Evolutionary conservation across 805 yeast species (phyloP), one percentile per base, ranked within the genome.

Genomic region (Saturnispora ahearnii): DNA sequence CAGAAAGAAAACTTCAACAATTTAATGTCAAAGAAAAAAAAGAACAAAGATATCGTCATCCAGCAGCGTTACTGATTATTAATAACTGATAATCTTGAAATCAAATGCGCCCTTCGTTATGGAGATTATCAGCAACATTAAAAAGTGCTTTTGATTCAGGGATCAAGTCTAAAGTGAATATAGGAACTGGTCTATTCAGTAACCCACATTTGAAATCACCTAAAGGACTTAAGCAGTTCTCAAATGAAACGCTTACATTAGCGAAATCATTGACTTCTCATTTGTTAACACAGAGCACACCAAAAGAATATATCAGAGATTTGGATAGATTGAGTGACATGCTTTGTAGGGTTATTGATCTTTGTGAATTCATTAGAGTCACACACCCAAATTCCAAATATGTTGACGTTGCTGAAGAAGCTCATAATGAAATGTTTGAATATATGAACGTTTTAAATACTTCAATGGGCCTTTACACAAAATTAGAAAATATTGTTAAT

Each of bases 401-500:
- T 74, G 73, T 84, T 10, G 73, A 73, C 37, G 90, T 89, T 1
- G 96, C 99, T 1, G 96, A 91, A 60, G 74, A 77, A 41, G 84
- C 93, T 34, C 96, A 91, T 62, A 95, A 87, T 57, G 72, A 79
- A 55, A 79, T 91, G 85, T 91, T 84, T 65, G 95, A 89, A 60
- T 90, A 83, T 65, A 93, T 93, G 99, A 93, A 89, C 65, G 76
- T 84, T 48, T 71, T 93, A 42, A 93, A 93, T 64, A 90, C 98
- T 2, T 83, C 87, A 49, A 84, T 81, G 13, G 82, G 77, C 34
- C 71, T 93, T 29, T 87, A 82, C 59, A 65, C 69, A 44, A 78
- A 77, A 42, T 72, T 93, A 38, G 73, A 75, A 22, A 59, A 64
- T n/a, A 81, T 84, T 0, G 65, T 90, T 49, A 59, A 64, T 1